Conservation (phyloP, 306 rosid species). For the Sechiopsis laciniata region DNA sequence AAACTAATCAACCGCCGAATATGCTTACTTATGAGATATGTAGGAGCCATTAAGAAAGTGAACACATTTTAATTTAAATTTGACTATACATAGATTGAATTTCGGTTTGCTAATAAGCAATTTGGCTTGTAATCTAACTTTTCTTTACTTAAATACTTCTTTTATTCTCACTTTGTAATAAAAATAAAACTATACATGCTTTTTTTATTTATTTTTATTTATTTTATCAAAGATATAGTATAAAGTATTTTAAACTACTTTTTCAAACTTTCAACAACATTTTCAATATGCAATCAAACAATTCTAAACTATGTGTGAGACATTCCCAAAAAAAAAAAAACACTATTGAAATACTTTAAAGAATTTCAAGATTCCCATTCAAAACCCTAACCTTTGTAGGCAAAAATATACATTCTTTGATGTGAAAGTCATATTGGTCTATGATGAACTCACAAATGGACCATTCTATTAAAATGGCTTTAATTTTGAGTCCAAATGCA, state of each 20-base stretch:
- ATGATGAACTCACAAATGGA: background rate
- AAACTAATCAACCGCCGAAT: background rate
- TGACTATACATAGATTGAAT: background rate
- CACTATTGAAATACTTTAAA: background rate
- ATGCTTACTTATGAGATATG: background rate
- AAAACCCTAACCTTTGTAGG: background rate
- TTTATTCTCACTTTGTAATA: background rate
- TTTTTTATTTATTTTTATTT: too few relatives aligned
- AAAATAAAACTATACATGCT: background rate
- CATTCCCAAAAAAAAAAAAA: too few relatives aligned
- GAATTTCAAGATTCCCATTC: constrained; percentile 14
- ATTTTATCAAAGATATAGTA: background rate
- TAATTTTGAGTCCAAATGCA: constrained; percentile 3
- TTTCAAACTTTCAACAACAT: background rate
- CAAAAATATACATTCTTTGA: background rate
- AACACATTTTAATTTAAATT: background rate
- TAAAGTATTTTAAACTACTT: background rate
- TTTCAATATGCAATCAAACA: constrained; percentile 3
- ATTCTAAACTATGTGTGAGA: background rate
- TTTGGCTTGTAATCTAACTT: background rate
- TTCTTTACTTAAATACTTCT: background rate
- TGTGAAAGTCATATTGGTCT: background rate
- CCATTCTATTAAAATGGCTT: constrained; percentile 1
- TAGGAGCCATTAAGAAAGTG: background rate
- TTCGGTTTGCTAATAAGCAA: background rate